These are phyloP conservation scores for Solanum hybrid DNA, from an alignment of 305 asterid species.

Conservation along the genomic window DNA sequence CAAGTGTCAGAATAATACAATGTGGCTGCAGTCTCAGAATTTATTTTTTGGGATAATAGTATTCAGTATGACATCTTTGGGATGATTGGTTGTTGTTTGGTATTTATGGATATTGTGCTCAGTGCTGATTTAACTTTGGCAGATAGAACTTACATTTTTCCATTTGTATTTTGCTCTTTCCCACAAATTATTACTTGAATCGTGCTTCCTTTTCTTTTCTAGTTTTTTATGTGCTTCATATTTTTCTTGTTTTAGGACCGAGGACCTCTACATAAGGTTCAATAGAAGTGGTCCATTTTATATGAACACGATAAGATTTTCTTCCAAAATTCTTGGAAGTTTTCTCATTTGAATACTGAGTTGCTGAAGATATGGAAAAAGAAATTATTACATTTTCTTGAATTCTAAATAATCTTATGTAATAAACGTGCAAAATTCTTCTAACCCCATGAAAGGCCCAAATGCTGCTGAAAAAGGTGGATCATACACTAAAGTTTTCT, in stretches of 20 bases:
- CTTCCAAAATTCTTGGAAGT: neutral
- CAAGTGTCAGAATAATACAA: neutral
- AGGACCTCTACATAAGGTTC: conserved; percentile 36
- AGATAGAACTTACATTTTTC: neutral
- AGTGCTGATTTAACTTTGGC: neutral
- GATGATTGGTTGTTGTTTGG: neutral
- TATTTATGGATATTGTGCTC: neutral
- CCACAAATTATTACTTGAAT: neutral
- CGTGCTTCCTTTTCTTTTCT: neutral
- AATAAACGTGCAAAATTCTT: neutral
- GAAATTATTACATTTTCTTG: neutral
- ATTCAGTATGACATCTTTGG: neutral
- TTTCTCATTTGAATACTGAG: neutral
- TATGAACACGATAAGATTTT: conserved; percentile 37
- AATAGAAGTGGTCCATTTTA: conserved; percentile 61
- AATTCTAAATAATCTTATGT: neutral
- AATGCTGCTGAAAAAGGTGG: neutral
- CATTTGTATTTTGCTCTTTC: too few relatives aligned
- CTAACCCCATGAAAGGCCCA: neutral
- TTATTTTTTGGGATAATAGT: neutral
- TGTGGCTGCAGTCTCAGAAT: neutral
- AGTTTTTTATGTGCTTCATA: neutral
- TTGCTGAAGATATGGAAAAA: neutral
- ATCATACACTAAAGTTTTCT: neutral
- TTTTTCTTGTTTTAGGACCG: conserved; percentile 31